Percentiles rank a stretch among this genome's conserved stretches.
Conservation (phyloP, 345 rosid species). For the Euphorbia pulcherrima region DNA sequence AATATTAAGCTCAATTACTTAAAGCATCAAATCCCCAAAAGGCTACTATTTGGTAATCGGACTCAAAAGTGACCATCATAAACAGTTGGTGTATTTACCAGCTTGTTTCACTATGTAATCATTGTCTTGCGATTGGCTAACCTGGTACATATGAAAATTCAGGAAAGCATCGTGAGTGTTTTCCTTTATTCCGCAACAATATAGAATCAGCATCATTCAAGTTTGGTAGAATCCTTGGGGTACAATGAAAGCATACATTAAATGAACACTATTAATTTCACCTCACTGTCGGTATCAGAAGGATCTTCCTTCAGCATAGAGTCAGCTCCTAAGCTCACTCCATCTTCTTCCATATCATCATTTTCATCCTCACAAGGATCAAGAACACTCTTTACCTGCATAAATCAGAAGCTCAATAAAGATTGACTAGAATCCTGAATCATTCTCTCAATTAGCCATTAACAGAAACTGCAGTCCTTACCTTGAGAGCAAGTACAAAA, state of each 20-base stretch:
- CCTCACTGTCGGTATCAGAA: constrained; percentile 88
- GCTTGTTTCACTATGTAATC: constrained; percentile 55
- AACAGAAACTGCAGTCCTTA: constrained; percentile 20
- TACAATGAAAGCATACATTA: constrained; percentile 6
- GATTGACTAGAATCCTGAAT: constrained; percentile 1
- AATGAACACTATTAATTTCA: constrained; percentile 26
- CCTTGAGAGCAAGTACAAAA: constrained; percentile 83
- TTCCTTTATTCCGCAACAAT: background rate
- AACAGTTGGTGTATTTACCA: constrained; percentile 44
- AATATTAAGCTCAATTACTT: constrained; percentile 23
- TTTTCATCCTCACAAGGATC: constrained; percentile 96
- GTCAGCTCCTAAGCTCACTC: constrained; percentile 58
- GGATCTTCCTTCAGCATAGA: constrained; percentile 51
- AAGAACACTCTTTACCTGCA: constrained; percentile 92
- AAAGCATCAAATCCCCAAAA: background rate
- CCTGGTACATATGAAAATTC: constrained; percentile 45
- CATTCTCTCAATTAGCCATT: constrained; percentile 12
- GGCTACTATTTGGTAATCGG: constrained; percentile 3
- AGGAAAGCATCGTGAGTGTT: background rate
- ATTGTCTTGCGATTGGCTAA: constrained; percentile 52
- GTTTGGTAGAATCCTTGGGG: too few relatives aligned
- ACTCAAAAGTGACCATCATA: background rate
- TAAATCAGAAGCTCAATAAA: constrained; percentile 15
- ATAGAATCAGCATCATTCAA: constrained; percentile 11
- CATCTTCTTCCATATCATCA: constrained; percentile 66